Conservation (phyloP, 306 rosid species). For the Acacia acuminata region DNA sequence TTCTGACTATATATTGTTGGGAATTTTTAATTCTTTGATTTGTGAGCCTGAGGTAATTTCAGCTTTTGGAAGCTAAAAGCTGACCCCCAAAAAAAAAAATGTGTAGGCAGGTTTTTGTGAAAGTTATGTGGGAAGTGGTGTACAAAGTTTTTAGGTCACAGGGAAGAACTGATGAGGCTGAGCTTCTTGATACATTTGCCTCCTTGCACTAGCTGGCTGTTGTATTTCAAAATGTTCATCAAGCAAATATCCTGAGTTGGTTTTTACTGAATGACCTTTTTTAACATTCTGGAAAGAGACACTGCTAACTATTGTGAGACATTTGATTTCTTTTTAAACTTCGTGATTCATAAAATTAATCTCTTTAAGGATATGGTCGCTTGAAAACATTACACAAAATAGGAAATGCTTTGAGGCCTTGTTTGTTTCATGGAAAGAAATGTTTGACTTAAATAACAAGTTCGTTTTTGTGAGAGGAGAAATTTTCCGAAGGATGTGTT, state of each 20-base stretch:
- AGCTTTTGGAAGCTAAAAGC: constrained; percentile 32
- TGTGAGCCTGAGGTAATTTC: constrained; percentile 42
- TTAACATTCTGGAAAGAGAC: neutral
- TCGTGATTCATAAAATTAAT: neutral
- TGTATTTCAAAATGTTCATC: neutral
- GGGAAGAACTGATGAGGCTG: constrained; percentile 9
- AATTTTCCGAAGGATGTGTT: neutral
- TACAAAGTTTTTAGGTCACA: constrained; percentile 35
- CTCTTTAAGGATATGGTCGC: neutral
- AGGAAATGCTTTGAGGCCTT: neutral
- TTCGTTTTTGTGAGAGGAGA: neutral
- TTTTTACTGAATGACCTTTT: neutral
- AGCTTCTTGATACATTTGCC: constrained; percentile 18
- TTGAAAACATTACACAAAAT: neutral
- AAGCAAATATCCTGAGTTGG: neutral
- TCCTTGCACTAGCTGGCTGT: constrained; percentile 2
- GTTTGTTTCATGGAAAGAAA: neutral
- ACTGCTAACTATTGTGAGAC: neutral
- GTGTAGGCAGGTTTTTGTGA: constrained; percentile 29
- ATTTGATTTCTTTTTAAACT: neutral
- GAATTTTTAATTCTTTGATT: constrained; percentile 65
- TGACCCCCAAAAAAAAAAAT: constrained; percentile 13
- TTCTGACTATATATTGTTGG: constrained; percentile 37
- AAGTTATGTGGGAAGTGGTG: constrained; percentile 27
- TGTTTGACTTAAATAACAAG: neutral